A percentile compares a stretch with the other conserved stretches of the same genome.
Evolutionary conservation across 257 asterid species (phyloP).

Genomic region (Nicotiana tabacum): DNA sequence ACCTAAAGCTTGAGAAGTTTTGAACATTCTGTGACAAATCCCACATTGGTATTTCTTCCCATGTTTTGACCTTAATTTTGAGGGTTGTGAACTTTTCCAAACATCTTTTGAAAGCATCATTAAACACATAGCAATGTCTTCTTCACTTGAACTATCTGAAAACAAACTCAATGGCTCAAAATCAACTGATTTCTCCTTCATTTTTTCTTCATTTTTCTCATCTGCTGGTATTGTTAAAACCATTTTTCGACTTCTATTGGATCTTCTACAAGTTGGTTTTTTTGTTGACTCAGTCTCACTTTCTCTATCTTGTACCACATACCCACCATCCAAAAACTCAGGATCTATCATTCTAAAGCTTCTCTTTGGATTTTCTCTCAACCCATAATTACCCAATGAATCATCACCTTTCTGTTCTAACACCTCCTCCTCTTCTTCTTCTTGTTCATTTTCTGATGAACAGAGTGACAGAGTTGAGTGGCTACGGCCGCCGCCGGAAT

Average conservation of each 20-base stretch:
- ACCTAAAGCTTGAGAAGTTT: conserved; percentile 47
- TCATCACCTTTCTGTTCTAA: conserved; percentile 13
- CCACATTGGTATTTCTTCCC: conserved; percentile 26
- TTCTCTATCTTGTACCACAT: conserved; percentile 25
- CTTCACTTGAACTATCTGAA: conserved; percentile 28
- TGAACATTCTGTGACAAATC: conserved; percentile 26
- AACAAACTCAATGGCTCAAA: conserved; percentile 23
- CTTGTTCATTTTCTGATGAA: conserved; percentile 18
- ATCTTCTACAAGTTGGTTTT: conserved; percentile 28
- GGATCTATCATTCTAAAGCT: conserved; percentile 34
- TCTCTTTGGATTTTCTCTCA: conserved; percentile 32
- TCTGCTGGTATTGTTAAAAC: neutral
- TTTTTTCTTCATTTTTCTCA: neutral
- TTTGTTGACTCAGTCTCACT: conserved; percentile 33
- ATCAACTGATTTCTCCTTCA: conserved; percentile 13
- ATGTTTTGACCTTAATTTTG: neutral
- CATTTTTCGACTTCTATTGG: conserved; percentile 24
- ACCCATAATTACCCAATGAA: conserved; percentile 11
- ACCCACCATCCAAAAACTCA: conserved; percentile 24
- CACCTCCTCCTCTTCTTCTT: neutral
- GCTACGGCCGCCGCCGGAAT: conserved; percentile 18
- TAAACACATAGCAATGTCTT: conserved; percentile 56
- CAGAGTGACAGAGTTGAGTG: conserved; percentile 30
- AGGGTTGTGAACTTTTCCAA: conserved; percentile 19
- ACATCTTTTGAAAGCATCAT: conserved; percentile 63